Evolutionary conservation across 805 yeast species (phyloP).

Genomic region (Wilhelminamyces savonicus): DNA sequence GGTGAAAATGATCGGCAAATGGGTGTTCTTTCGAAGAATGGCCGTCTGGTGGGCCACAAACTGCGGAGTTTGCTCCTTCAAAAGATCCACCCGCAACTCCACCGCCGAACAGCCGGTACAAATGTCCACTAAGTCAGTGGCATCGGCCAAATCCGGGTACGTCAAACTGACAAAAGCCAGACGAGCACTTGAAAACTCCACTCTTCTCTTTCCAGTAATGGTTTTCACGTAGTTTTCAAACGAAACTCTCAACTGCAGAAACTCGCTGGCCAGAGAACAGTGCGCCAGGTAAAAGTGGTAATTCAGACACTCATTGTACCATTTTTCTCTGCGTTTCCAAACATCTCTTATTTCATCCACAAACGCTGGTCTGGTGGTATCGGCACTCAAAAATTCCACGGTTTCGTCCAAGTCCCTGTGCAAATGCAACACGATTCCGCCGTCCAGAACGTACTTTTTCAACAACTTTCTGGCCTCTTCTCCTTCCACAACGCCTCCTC

Average conservation of each 20-base stretch:
- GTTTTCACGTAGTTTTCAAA: conserved; percentile 53
- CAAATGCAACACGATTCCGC: conserved; percentile 83
- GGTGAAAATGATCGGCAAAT: conserved; percentile 76
- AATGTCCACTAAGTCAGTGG: conserved; percentile 44
- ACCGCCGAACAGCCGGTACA: conserved; percentile 73
- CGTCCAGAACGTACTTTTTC: conserved; percentile 43
- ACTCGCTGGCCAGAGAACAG: conserved; percentile 50
- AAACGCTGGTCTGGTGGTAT: conserved; percentile 84
- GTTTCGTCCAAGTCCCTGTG: conserved; percentile 85
- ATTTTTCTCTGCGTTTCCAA: conserved; percentile 73
- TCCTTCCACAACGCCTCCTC: conserved; percentile 92
- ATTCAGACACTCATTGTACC: conserved; percentile 79
- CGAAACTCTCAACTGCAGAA: conserved; percentile 49
- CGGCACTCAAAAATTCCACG: conserved; percentile 64
- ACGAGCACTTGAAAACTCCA: conserved; percentile 37
- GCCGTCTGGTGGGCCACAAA: conserved; percentile 75
- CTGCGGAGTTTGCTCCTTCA: conserved; percentile 42
- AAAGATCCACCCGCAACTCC: conserved; percentile 74
- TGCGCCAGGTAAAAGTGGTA: conserved; percentile 72
- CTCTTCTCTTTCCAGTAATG: conserved; percentile 49
- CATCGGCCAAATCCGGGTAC: conserved; percentile 49
- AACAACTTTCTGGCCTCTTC: conserved; percentile 59
- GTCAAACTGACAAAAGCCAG: conserved; percentile 74
- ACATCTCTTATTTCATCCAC: conserved; percentile 73
- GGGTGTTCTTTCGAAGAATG: conserved; percentile 53